Evolutionary conservation across 1,284 basidiomycete genomes (phyloP), one percentile per base, ranked within the genome.

Genomic region (Naganishia sp.): DNA sequence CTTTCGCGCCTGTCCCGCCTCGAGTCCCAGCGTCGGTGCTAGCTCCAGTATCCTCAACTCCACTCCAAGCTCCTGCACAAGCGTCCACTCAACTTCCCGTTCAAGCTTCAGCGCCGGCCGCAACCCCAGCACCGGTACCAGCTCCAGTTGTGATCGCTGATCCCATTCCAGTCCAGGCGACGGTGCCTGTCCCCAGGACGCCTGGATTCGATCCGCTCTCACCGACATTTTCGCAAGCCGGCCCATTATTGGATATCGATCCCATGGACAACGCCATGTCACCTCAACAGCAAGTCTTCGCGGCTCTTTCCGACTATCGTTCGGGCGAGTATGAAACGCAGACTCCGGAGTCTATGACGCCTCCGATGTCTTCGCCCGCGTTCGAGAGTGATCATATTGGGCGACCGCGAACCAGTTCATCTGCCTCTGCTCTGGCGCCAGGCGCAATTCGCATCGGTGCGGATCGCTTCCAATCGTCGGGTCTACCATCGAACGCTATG

Each of bases 201-300:
- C 47, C 47, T 13, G 35, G 35, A 10, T 39, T 58, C 28, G 46
- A 61, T 42, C 47, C 58, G 15, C 21, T 61, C 15, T 61, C 65
- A 3, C 65, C 57, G 25, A 66, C 65, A 3, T 56, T 61, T 18
- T 66, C 65, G 2, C 58, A 60, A 25, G 52, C 47, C n/a, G 51
- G 58, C 10, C 57, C 58, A 28, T 45, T 66, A 32, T 41, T 54
- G 39, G 65, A 66, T 17, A 47, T 62, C 23, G 65, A 66, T 25
- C 65, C 65, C 51, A 53, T 62, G 50, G 65, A 60, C 2, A 60
- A 41, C 28, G 57, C 52, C 23, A 62, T 66, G 57, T 61, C 57
- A 9, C 42, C 58, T 4, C 57, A 66, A 32, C 50, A 57, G 23
- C 51, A 61, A 39, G 58, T 66, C 9, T 42, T 54, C 3, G 65